phyloP scores from a whole-genome alignment of 139 green algal species.

The Tetradesmus lagerheimii region DNA sequence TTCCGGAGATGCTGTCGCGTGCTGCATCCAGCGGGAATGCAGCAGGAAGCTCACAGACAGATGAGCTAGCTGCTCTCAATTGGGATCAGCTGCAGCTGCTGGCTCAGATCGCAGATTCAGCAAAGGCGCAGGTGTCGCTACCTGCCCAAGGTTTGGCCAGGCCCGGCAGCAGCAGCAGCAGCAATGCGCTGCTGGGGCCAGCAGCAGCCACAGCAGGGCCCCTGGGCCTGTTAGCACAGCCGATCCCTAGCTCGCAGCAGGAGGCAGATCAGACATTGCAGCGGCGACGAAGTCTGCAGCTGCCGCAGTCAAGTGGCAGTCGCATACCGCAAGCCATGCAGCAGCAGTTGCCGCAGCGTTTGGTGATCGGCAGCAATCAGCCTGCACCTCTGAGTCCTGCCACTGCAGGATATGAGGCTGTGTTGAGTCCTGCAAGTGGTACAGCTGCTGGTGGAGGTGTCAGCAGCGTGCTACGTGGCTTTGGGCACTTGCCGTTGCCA shows the following conservation, averaged over 20 bases:
- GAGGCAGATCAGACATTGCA: not conserved
- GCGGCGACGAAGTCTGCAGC: not conserved
- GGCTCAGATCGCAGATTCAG: constrained; percentile 34
- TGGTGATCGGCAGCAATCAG: not conserved
- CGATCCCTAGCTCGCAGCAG: not conserved
- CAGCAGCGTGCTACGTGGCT: not conserved
- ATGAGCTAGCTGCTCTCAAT: not conserved
- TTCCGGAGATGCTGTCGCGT: not conserved
- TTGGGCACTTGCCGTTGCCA: not conserved
- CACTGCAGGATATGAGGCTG: not conserved
- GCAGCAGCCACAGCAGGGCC: no score
- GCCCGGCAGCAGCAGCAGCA: not conserved
- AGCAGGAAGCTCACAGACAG: not conserved
- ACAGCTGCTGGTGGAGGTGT: not conserved
- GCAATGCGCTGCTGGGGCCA: not conserved
- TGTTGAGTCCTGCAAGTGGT: not conserved
- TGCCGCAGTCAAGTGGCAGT: not conserved
- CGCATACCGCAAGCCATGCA: no score
- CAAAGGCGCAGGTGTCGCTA: constrained; percentile 34
- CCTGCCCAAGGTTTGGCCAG: not conserved
- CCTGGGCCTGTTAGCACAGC: not conserved
- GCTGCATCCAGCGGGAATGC: not conserved
- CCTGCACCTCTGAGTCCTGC: not conserved
- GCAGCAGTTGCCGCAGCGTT: not conserved
- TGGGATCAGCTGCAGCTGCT: constrained; percentile 36